Percentiles rank a stretch among this genome's conserved stretches.
Evolutionary conservation across 2,329 filamentous ascomycete species (phyloP).

Genomic region (Elsinoe perseae): DNA sequence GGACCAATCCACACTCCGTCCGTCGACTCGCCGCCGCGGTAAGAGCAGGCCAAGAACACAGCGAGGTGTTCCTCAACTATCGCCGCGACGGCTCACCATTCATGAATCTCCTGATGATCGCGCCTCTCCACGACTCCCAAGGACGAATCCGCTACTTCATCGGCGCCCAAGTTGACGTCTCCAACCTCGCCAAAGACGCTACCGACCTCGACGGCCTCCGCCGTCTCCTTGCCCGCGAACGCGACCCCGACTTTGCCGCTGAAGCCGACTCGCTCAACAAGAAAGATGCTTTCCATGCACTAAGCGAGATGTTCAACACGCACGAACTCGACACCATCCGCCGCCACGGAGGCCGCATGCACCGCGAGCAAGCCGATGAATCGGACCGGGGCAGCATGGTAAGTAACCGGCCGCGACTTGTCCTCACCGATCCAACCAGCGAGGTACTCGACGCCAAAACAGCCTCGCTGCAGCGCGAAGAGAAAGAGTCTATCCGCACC

Average conservation of each 20-base stretch:
- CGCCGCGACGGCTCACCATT: slow-evolving; percentile 69
- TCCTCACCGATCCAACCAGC: slow-evolving; percentile 42
- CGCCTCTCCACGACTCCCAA: slow-evolving; percentile 60
- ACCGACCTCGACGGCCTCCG: slow-evolving; percentile 57
- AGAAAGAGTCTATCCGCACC: background rate
- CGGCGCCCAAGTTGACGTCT: slow-evolving; percentile 65
- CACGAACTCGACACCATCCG: slow-evolving; percentile 59
- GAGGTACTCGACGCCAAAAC: slow-evolving; percentile 22
- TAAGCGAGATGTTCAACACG: slow-evolving; percentile 63
- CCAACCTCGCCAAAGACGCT: slow-evolving; percentile 58
- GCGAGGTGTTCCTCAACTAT: slow-evolving; percentile 67
- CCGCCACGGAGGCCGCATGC: slow-evolving; percentile 56
- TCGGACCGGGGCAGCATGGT: slow-evolving; percentile 32
- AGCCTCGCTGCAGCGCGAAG: background rate
- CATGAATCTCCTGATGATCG: slow-evolving; percentile 69
- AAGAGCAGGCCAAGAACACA: slow-evolving; percentile 58
- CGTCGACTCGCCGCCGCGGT: slow-evolving; percentile 55
- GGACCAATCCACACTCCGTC: slow-evolving; percentile 57
- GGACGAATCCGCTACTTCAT: slow-evolving; percentile 62
- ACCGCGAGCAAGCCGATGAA: slow-evolving; percentile 43
- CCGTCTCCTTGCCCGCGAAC: slow-evolving; percentile 26
- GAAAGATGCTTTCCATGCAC: slow-evolving; percentile 58
- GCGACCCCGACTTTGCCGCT: slow-evolving; percentile 27
- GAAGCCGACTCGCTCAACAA: slow-evolving; percentile 30
- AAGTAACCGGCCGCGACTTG: slow-evolving; percentile 37